A percentile compares a stretch with the other conserved stretches of the same genome.
Evolutionary conservation across 2,329 filamentous ascomycete genomes (phyloP).

Genomic region (Anthostomella pinea): DNA sequence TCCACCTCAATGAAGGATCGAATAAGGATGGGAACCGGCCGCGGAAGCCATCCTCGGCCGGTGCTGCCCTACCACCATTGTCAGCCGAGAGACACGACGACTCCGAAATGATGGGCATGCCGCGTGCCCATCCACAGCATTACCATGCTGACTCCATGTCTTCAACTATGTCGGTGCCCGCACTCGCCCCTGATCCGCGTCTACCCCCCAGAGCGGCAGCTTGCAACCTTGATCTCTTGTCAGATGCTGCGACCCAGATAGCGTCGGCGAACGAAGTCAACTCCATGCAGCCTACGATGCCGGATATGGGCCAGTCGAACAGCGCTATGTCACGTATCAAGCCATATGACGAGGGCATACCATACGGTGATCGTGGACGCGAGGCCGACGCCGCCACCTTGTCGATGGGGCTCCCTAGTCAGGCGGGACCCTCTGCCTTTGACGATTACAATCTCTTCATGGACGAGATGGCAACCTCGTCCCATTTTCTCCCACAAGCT

Average conservation of each 20-base stretch:
- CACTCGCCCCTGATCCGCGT: constrained; percentile 47
- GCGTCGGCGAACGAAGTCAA: constrained; percentile 53
- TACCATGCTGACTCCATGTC: constrained; percentile 42
- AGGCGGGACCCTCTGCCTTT: constrained; percentile 40
- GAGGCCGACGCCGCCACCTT: constrained; percentile 43
- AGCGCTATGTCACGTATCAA: constrained; percentile 45
- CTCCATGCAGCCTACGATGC: constrained; percentile 49
- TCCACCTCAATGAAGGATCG: constrained; percentile 57
- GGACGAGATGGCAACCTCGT: constrained; percentile 53
- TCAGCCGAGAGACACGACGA: constrained; percentile 47
- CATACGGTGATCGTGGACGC: constrained; percentile 47
- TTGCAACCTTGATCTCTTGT: constrained; percentile 57
- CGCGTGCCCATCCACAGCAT: constrained; percentile 34
- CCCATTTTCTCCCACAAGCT: constrained; percentile 53
- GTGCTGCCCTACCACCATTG: constrained; percentile 42
- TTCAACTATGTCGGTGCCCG: constrained; percentile 34
- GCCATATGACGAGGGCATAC: constrained; percentile 46
- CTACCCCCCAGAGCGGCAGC: constrained; percentile 44
- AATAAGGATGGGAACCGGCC: constrained; percentile 51
- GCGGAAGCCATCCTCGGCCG: constrained; percentile 50
- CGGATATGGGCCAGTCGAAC: constrained; percentile 41
- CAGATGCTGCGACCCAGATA: constrained; percentile 54
- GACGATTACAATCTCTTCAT: constrained; percentile 60
- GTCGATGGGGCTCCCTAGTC: constrained; percentile 38
- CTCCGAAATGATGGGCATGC: constrained; percentile 45